phyloP scores from a whole-genome alignment of 1,284 basidiomycete species.

The Hemileia vastatrix region DNA sequence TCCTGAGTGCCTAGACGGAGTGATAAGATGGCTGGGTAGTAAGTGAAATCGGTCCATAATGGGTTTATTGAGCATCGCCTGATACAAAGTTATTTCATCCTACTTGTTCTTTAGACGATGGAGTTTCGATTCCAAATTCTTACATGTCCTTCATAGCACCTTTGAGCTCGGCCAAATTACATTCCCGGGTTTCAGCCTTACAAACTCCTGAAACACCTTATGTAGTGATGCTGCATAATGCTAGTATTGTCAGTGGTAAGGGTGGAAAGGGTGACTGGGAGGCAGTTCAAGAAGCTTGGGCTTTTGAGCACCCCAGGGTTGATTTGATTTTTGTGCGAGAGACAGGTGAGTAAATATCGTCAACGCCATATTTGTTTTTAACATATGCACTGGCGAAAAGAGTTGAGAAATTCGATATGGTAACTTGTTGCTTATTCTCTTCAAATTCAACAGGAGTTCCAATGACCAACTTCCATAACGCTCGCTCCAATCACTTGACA shows the following conservation, averaged over 20 bases:
- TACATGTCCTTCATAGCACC: slow-evolving; percentile 93
- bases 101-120: slow-evolving; percentile 54
- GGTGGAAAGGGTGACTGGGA: slow-evolving; percentile 54
- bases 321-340: slow-evolving; percentile 61
- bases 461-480: slow-evolving; percentile 47
- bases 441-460: slow-evolving; percentile 53
- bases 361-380: background rate
- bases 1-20: slow-evolving; percentile 95
- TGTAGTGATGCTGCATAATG: slow-evolving; percentile 93
- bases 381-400: background rate
- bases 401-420: too few species aligned
- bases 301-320: slow-evolving; percentile 82
- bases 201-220: slow-evolving; percentile 70
- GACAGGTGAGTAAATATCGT: slow-evolving; percentile 52
- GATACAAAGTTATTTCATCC: slow-evolving; percentile 22
- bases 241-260: slow-evolving; percentile 72
- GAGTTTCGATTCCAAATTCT: slow-evolving; percentile 90
- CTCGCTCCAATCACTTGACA: slow-evolving; percentile 50
- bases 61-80: slow-evolving; percentile 26
- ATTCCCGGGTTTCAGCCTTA: slow-evolving; percentile 58
- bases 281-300: slow-evolving; percentile 90
- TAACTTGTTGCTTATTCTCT: background rate
- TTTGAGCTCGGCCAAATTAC: slow-evolving; percentile 80
- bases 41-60: slow-evolving; percentile 37
- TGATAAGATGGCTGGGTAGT: slow-evolving; percentile 79